phyloP scores from a whole-genome alignment of 805 yeast species.

The Teunomyces lycoperdinae region DNA sequence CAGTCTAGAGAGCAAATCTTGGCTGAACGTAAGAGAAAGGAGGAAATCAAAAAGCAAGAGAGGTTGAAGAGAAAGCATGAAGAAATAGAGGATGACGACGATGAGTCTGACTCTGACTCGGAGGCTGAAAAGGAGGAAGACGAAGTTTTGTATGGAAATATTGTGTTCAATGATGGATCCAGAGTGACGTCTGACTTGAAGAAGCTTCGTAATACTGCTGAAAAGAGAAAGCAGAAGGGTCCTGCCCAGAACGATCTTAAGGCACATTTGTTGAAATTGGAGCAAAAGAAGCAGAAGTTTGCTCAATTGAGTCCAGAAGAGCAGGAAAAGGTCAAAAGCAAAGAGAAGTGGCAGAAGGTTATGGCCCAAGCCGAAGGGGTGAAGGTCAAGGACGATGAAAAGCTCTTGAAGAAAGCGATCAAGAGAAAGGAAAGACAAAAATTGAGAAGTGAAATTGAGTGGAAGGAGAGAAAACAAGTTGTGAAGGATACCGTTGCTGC shows the following conservation, averaged over 20 bases:
- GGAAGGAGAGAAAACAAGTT: constrained; percentile 84
- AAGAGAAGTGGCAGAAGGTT: constrained; percentile 81
- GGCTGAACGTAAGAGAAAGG: constrained; percentile 55
- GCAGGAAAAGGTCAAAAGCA: constrained; percentile 59
- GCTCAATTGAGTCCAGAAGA: constrained; percentile 58
- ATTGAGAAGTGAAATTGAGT: constrained; percentile 82
- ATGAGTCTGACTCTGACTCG: constrained; percentile 21
- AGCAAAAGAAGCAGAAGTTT: constrained; percentile 66
- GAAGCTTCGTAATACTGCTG: constrained; percentile 47
- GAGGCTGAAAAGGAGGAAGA: constrained; percentile 24
- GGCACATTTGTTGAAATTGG: constrained; percentile 75
- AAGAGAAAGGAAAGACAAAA: constrained; percentile 81
- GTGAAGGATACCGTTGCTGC: constrained; percentile 74
- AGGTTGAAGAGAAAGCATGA: constrained; percentile 39
- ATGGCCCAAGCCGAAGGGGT: constrained; percentile 85
- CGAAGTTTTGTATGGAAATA: constrained; percentile 71
- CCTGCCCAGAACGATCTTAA: constrained; percentile 82
- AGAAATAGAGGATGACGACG: constrained; percentile 41
- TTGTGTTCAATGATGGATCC: constrained; percentile 79
- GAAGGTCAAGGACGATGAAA: constrained; percentile 87
- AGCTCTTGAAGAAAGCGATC: constrained; percentile 77
- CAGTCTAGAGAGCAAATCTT: constrained; percentile 78
- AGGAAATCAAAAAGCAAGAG: constrained; percentile 45
- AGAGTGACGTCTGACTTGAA: constrained; percentile 71
- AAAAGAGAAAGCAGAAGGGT: constrained; percentile 63